These are phyloP conservation scores for Botrytis deweyae DNA, from an alignment of 2,329 filamentous ascomycete species.

Conservation along the genomic window DNA sequence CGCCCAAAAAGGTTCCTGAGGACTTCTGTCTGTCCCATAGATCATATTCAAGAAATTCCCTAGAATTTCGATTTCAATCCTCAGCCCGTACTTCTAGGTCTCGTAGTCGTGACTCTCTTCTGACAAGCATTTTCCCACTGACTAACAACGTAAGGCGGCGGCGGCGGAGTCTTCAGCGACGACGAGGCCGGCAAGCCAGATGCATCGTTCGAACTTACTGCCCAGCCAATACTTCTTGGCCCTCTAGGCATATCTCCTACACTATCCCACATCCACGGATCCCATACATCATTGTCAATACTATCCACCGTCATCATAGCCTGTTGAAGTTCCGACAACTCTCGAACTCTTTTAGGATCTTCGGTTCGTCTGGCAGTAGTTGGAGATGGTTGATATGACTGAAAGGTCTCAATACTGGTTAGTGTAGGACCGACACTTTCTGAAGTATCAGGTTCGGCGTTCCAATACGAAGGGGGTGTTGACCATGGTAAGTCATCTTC, in stretches of 20 bases:
- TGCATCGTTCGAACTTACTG: constrained; percentile 32
- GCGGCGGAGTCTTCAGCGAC: constrained; percentile 13
- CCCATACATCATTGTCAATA: constrained; percentile 34
- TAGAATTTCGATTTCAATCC: not conserved
- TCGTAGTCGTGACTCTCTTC: constrained; percentile 5
- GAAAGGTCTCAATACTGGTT: not conserved
- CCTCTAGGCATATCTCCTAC: constrained; percentile 31
- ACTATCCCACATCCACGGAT: constrained; percentile 34
- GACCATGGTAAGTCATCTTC: constrained; percentile 39
- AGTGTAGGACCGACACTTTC: not conserved
- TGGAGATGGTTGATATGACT: not conserved
- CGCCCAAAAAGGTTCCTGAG: not conserved
- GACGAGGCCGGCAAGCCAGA: not conserved
- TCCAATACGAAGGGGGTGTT: constrained; percentile 35
- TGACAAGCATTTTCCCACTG: constrained; percentile 32
- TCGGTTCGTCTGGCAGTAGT: constrained; percentile 27
- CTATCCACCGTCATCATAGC: constrained; percentile 41
- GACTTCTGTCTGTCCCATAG: no score
- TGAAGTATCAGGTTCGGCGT: constrained; percentile 21
- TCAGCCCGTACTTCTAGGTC: constrained; percentile 30
- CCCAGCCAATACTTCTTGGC: constrained; percentile 38
- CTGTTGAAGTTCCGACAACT: constrained; percentile 36
- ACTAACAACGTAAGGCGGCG: constrained; percentile 36
- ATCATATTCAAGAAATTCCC: not conserved
- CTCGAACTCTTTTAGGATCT: constrained; percentile 35